Conservation (phyloP, 257 asterid species). For the Echium plantagineum region DNA sequence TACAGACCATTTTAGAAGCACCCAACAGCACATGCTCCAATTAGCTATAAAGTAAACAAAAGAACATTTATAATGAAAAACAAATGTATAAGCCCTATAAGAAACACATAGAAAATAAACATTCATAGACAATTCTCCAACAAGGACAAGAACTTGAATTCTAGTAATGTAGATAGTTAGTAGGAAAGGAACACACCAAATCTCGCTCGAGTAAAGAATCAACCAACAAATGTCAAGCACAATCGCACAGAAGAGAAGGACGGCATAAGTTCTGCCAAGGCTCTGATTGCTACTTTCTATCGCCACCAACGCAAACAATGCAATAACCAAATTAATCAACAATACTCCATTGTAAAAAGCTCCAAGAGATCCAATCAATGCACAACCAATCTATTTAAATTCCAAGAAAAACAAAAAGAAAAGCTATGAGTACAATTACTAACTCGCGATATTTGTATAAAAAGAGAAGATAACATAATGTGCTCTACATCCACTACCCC, state of each 20-base stretch:
- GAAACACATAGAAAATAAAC: background rate
- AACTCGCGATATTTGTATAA: background rate
- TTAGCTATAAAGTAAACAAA: no score
- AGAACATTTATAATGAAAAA: no score
- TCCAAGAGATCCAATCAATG: constrained; percentile 90
- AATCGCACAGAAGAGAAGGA: constrained; percentile 65
- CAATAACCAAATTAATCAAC: constrained; percentile 57
- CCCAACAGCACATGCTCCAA: no score
- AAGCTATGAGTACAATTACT: background rate
- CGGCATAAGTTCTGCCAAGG: constrained; percentile 79
- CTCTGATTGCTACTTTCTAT: constrained; percentile 87
- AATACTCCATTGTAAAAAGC: constrained; percentile 69
- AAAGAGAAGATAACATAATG: no score
- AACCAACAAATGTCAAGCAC: constrained; percentile 77
- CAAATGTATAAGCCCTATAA: no score
- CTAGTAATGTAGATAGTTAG: background rate
- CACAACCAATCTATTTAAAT: constrained; percentile 49
- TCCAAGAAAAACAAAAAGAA: no score
- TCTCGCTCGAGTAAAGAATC: constrained; percentile 51
- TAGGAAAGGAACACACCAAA: constrained; percentile 35
- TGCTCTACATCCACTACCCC: no score
- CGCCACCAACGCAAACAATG: constrained; percentile 81
- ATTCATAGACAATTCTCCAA: background rate
- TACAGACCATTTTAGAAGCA: no score
- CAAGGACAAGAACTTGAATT: background rate